Evolutionary conservation across 139 green algal species (phyloP).

Genomic region (Micromonas pusilla): DNA sequence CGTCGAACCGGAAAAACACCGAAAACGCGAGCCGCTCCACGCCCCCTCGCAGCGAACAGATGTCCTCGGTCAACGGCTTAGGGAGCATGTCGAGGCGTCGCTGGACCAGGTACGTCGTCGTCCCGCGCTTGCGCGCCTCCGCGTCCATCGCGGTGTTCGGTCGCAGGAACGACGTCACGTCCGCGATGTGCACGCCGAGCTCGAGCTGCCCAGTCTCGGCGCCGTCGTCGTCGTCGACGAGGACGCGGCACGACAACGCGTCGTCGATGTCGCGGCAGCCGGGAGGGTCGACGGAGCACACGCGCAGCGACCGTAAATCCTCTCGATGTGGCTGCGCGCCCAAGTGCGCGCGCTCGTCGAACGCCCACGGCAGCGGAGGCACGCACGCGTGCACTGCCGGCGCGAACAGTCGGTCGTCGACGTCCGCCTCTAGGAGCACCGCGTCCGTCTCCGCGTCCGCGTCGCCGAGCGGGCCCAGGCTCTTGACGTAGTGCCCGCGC

Average conservation of each 20-base stretch:
- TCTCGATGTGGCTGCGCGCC: constrained; percentile 19
- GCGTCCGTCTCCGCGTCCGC: constrained; percentile 72
- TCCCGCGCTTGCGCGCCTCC: constrained; percentile 42
- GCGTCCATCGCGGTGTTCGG: constrained; percentile 39
- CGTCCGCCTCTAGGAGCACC: constrained; percentile 48
- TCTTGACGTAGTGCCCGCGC: constrained; percentile 45
- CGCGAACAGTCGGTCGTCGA: constrained; percentile 42
- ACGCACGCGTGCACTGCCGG: constrained; percentile 87
- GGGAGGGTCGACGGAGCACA: constrained; percentile 44
- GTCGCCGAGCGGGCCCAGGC: constrained; percentile 43
- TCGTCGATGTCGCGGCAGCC: constrained; percentile 52
- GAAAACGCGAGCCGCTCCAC: constrained; percentile 49
- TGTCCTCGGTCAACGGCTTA: constrained; percentile 49
- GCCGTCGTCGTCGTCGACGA: constrained; percentile 20
- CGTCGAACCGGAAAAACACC: constrained; percentile 35
- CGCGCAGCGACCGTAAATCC: constrained; percentile 35
- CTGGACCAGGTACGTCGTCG: constrained; percentile 50
- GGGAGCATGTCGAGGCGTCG: constrained; percentile 54
- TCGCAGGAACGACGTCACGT: constrained; percentile 50
- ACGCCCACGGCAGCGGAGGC: constrained; percentile 78
- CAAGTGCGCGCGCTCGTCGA: neutral
- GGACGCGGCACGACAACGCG: constrained; percentile 41
- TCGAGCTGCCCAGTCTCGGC: neutral
- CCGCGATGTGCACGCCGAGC: constrained; percentile 46
- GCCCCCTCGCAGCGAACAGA: constrained; percentile 41